phyloP scores from a whole-genome alignment of 2,329 filamentous ascomycete genomes.

The Sclerotinia minor region DNA sequence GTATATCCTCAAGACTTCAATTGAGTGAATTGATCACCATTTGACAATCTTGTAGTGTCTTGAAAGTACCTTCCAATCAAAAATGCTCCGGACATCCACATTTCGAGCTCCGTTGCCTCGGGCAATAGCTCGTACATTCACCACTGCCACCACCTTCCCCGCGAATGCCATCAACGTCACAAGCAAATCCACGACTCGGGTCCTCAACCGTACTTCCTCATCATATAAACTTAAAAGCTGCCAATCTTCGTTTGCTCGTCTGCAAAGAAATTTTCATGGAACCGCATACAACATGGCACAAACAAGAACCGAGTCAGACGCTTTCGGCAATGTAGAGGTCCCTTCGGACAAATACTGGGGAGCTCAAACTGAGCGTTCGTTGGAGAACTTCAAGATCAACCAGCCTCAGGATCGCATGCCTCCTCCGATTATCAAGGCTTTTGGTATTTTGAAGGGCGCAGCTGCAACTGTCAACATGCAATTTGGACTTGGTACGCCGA shows the following conservation, averaged over 20 bases:
- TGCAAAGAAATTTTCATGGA: conserved; percentile 38
- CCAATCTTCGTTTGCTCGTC: conserved; percentile 28
- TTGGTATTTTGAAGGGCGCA: conserved; percentile 96
- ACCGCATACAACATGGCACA: conserved; percentile 44
- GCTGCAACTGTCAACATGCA: conserved; percentile 94
- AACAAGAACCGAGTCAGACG: conserved; percentile 88
- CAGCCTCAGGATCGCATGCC: conserved; percentile 99
- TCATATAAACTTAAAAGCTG: conserved; percentile 23
- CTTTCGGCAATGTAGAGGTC: conserved; percentile 96
- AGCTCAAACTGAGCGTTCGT: conserved; percentile 91
- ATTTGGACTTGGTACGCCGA: conserved; percentile 74
- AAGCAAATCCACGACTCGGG: conserved; percentile 23
- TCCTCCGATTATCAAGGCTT: conserved; percentile 84
- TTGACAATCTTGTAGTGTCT: conserved; percentile 11
- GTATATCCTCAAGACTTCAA: conserved; percentile 17
- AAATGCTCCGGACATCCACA: conserved; percentile 24
- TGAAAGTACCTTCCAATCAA: neutral
- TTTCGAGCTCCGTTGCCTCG: conserved; percentile 24
- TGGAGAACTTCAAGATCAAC: conserved; percentile 99
- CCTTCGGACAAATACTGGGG: conserved; percentile 96
- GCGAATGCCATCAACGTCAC: conserved; percentile 19
- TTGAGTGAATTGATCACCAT: conserved; percentile 10
- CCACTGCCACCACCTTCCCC: conserved; percentile 16
- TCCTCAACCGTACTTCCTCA: conserved; percentile 19
- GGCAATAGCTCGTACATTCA: conserved; percentile 21